Percentiles rank a stretch among this genome's conserved stretches.
Conservation (phyloP, 2,329 filamentous ascomycete species). For the Colletotrichum simmondsii region DNA sequence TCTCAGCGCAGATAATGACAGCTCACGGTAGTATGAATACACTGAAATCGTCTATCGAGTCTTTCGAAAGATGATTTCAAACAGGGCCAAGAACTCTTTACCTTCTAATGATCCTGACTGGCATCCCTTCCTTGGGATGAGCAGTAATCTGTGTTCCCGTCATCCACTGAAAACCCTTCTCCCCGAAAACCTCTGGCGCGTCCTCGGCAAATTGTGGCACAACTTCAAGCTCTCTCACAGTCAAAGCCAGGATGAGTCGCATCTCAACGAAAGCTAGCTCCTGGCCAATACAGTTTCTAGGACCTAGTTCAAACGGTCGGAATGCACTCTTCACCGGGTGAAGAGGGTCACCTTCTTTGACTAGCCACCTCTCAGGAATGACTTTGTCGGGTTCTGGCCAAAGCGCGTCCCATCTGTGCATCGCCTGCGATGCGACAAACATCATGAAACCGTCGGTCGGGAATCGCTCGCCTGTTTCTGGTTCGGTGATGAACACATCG, state of each 20-base stretch:
- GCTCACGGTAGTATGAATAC: no score
- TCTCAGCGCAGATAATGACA: no score
- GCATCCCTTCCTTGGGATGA: slow-evolving; percentile 40
- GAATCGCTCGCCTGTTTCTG: slow-evolving; percentile 52
- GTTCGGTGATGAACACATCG: slow-evolving; percentile 52
- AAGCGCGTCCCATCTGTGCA: slow-evolving; percentile 46
- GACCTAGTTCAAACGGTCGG: slow-evolving; percentile 65
- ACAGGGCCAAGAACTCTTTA: not conserved
- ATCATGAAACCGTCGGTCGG: slow-evolving; percentile 49
- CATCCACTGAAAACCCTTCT: slow-evolving; percentile 41
- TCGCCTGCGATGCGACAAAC: slow-evolving; percentile 36
- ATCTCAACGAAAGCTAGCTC: slow-evolving; percentile 65
- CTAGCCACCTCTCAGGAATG: slow-evolving; percentile 55
- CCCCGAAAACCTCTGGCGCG: slow-evolving; percentile 45
- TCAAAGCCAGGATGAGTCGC: slow-evolving; percentile 60
- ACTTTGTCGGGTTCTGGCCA: slow-evolving; percentile 52
- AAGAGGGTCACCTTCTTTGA: slow-evolving; percentile 43
- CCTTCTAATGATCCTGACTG: slow-evolving; percentile 30
- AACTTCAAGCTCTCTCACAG: slow-evolving; percentile 61
- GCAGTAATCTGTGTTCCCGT: slow-evolving; percentile 31
- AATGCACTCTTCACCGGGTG: slow-evolving; percentile 57
- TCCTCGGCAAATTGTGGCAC: slow-evolving; percentile 49
- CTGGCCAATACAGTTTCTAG: slow-evolving; percentile 65
- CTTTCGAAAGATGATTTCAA: not conserved
- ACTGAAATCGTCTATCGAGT: no score